Conservation (phyloP, 495 filamentous ascomycete genomes). For the Lentithecium fluviatile region DNA sequence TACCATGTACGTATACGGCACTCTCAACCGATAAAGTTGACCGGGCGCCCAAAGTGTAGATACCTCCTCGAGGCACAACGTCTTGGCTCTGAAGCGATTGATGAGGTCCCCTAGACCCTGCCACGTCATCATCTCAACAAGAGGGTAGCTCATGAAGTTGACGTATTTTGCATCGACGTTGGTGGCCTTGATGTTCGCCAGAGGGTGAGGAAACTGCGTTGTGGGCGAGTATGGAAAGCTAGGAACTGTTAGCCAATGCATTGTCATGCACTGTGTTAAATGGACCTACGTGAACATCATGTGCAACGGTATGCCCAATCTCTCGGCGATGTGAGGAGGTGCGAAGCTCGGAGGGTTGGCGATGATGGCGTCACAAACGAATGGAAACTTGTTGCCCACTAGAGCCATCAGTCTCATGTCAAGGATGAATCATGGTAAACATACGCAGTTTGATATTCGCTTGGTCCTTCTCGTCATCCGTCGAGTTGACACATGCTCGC, state of each 20-base stretch:
- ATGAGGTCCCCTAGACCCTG: slow-evolving; percentile 45
- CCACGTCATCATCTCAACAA: slow-evolving; percentile 54
- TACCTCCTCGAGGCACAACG: slow-evolving; percentile 38
- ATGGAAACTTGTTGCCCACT: slow-evolving; percentile 38
- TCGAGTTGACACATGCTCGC: slow-evolving; percentile 44
- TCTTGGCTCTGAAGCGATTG: slow-evolving; percentile 41
- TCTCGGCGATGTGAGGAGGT: slow-evolving; percentile 45
- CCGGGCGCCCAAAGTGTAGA: slow-evolving; percentile 45
- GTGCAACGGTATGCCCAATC: slow-evolving; percentile 44
- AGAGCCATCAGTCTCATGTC: slow-evolving; percentile 39
- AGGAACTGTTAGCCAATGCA: slow-evolving; percentile 6
- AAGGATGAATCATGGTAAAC: background rate
- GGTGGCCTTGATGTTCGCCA: slow-evolving; percentile 45
- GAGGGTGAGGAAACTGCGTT: slow-evolving; percentile 42
- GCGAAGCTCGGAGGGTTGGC: slow-evolving; percentile 45
- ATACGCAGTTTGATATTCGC: slow-evolving; percentile 54
- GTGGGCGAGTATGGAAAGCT: slow-evolving; percentile 45
- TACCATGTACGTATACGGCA: slow-evolving; percentile 44
- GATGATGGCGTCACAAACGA: slow-evolving; percentile 46
- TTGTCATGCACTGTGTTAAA: background rate
- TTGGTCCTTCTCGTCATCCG: slow-evolving; percentile 52
- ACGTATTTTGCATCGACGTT: slow-evolving; percentile 53
- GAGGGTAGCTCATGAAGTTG: slow-evolving; percentile 71
- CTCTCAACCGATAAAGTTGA: slow-evolving; percentile 42
- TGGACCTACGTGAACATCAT: slow-evolving; percentile 45